These are phyloP conservation scores for Aotearoamyces nothofagi DNA, from an alignment of 2,329 filamentous ascomycete species.

Conservation along the genomic window DNA sequence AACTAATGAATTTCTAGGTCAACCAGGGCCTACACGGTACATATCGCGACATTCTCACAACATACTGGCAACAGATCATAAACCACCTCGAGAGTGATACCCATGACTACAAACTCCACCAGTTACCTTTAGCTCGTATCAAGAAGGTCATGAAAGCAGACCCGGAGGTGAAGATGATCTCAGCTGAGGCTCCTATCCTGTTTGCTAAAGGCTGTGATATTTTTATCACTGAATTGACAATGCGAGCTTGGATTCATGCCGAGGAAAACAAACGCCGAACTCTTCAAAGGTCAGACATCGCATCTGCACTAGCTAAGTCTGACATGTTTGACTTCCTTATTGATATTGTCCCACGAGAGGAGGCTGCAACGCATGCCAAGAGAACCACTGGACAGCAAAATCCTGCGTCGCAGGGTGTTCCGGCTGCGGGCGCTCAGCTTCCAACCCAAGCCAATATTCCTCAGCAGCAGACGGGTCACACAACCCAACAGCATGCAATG, in stretches of 20 bases:
- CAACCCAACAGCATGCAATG: slow-evolving; percentile 45
- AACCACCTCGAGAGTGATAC: slow-evolving; percentile 87
- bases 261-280: slow-evolving; percentile 98
- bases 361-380: slow-evolving; percentile 76
- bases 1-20: slow-evolving; percentile 39
- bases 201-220: slow-evolving; percentile 99
- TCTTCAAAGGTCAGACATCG: slow-evolving; percentile 89
- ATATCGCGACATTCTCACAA: slow-evolving; percentile 94
- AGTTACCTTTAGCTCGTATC: slow-evolving; percentile 91
- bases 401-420: slow-evolving; percentile 26
- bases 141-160: slow-evolving; percentile 99
- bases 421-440: slow-evolving; percentile 35
- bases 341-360: slow-evolving; percentile 93
- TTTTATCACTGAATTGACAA: slow-evolving; percentile 96
- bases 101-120: slow-evolving; percentile 97
- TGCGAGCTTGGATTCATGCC: slow-evolving; percentile 98
- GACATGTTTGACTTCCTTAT: slow-evolving; percentile 99
- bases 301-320: slow-evolving; percentile 86
- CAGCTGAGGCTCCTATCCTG: slow-evolving; percentile 89
- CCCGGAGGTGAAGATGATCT: slow-evolving; percentile 99
- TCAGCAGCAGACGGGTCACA: slow-evolving; percentile 27
- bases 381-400: slow-evolving; percentile 37
- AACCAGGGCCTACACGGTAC: slow-evolving; percentile 87
- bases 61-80: slow-evolving; percentile 98
- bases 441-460: slow-evolving; percentile 32